Evolutionary conservation across 208 protist species (phyloP).

Genomic region (Kentomonas sorsogonicus): DNA sequence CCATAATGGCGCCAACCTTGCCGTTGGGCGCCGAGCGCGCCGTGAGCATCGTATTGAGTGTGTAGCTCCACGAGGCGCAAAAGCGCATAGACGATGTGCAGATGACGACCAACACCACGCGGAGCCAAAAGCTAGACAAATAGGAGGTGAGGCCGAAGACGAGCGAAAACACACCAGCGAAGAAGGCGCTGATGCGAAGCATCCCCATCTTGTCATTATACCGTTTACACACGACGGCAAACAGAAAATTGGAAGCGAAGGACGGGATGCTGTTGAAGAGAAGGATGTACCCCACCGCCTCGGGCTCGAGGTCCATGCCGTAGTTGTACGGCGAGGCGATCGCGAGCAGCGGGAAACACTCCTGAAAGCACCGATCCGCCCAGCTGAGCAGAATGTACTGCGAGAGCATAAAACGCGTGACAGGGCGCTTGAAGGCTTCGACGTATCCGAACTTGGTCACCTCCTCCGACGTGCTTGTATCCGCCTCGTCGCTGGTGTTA

Average conservation of each 20-base stretch:
- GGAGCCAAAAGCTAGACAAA: background rate
- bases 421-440: slow-evolving; percentile 25
- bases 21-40: slow-evolving; percentile 29
- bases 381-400: slow-evolving; percentile 37
- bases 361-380: slow-evolving; percentile 21
- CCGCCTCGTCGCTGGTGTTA: too few relatives aligned
- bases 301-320: slow-evolving; percentile 24
- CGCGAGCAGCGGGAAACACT: slow-evolving; percentile 40
- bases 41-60: slow-evolving; percentile 52
- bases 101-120: slow-evolving; percentile 20
- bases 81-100: slow-evolving; percentile 25
- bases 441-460: slow-evolving; percentile 49
- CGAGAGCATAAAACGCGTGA: slow-evolving; percentile 31
- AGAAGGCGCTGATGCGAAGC: slow-evolving; percentile 21
- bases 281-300: slow-evolving; percentile 22
- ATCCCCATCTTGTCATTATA: slow-evolving; percentile 29
- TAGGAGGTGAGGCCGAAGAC: slow-evolving; percentile 13
- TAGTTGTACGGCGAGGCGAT: slow-evolving; percentile 18
- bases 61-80: slow-evolving; percentile 55
- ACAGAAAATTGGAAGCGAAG: slow-evolving; percentile 30
- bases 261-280: slow-evolving; percentile 36
- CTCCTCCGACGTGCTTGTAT: too few relatives aligned
- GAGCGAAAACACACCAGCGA: slow-evolving; percentile 6
- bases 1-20: slow-evolving; percentile 46
- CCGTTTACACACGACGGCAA: slow-evolving; percentile 17